A percentile compares a stretch with the other conserved stretches of the same genome.
Conservation (phyloP, 495 filamentous ascomycete species). For the Choiromyces venosus region DNA sequence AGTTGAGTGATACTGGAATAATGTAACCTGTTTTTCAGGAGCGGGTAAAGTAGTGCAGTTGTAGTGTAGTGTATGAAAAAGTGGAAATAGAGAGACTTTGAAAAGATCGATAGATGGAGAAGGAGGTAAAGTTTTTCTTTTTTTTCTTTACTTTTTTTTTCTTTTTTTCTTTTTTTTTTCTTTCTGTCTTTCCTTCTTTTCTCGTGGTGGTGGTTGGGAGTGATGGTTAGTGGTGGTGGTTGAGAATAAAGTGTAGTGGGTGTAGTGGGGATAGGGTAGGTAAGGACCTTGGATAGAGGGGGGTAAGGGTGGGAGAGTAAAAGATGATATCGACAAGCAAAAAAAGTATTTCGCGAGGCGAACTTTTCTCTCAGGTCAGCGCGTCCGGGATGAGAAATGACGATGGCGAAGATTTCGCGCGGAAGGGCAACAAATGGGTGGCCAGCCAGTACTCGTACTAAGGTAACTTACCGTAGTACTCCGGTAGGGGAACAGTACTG, state of each 20-base stretch:
- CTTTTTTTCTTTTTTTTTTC: conserved; percentile 4
- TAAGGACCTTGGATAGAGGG: not conserved
- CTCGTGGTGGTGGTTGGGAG: too few species aligned
- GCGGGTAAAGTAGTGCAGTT: conserved; percentile 25
- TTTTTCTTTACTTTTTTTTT: conserved; percentile 8
- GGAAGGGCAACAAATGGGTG: not conserved
- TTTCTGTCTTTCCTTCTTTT: conserved; percentile 9
- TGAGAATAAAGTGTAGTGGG: not conserved
- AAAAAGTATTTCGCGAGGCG: not conserved
- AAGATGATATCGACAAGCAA: not conserved
- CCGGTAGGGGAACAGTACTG: not conserved
- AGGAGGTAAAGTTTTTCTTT: conserved; percentile 14
- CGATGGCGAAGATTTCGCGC: not conserved
- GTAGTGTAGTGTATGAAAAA: conserved; percentile 32
- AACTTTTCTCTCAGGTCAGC: not conserved
- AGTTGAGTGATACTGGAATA: too few species aligned
- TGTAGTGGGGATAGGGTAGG: not conserved
- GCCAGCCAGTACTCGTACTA: not conserved
- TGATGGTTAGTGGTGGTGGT: too few species aligned
- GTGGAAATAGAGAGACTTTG: conserved; percentile 22
- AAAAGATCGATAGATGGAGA: conserved; percentile 18
- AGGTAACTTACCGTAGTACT: not conserved
- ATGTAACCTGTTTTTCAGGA: conserved; percentile 2
- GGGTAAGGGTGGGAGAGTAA: not conserved
- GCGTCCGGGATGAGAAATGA: not conserved